Evolutionary conservation across 1,139 yeast genomes (phyloP), one percentile per base, ranked within the genome.

Genomic region (Ogataea hybrid): DNA sequence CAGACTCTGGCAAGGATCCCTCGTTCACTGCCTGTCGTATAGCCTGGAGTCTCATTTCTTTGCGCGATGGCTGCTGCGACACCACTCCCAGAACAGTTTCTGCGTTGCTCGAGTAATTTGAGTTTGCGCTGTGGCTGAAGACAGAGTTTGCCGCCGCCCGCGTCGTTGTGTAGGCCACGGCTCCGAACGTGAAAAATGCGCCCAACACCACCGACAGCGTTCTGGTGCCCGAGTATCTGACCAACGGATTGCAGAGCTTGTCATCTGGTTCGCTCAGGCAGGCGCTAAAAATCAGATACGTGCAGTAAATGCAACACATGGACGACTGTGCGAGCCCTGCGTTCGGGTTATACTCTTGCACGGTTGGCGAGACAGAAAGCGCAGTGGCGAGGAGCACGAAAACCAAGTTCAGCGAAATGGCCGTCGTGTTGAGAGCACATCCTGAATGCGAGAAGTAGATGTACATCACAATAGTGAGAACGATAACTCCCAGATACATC

Each of bases 211-310:
- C 82, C 50, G 95, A 84, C 16, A 88, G 81, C 2, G 96, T 89
- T 56, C 97, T 77, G 0, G 98, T 89, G 4, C 97, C 96, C 44
- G 77, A 74, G 3, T 96, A 86, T 52, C 97, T 76, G 15, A 90
- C 81, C 48, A 92, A 70, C 6, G 98, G 98, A 62, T 94, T 94
- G 63, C 99, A 94, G 53, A 71, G 69, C 58, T 75, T 79, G 67
- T 92, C 97, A 63, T 92, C 98, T 0, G 98, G 99, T 62, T 92
- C 98, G 8, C 96, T 82, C 1, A 96, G 85, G 51, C 94, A 95
- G 0, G 98, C 98, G 52, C 95, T 83, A 75, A 92, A 78, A 5
- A 92, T 82, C 51, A 94, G 70, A 61, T 94, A 94, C 0, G 97
- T 85, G 64, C 97, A 88, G 64, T 94, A 94, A 32, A 89, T 75